Percentiles rank a stretch among this genome's conserved stretches.
Evolutionary conservation across 2,329 filamentous ascomycete species (phyloP).

Genomic region (Sporothrix pallida): DNA sequence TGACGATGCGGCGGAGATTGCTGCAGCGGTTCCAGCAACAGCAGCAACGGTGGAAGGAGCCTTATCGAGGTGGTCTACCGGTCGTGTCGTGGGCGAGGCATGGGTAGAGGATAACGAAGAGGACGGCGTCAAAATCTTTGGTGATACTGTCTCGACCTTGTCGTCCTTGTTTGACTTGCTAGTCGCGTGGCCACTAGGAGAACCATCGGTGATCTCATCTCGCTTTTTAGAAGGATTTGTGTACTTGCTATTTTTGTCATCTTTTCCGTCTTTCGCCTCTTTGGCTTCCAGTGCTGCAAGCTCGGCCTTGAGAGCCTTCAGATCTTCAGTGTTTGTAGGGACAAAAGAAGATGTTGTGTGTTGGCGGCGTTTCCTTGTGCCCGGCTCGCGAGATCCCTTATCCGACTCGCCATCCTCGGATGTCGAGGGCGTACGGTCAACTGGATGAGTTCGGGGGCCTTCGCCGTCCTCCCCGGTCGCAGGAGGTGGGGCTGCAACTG

Average conservation of each 20-base stretch:
- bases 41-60: slow-evolving; percentile 35
- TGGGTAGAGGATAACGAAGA: slow-evolving; percentile 35
- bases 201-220: not conserved
- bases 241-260: not conserved
- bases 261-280: slow-evolving; percentile 1
- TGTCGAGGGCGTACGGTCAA: slow-evolving; percentile 30
- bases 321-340: slow-evolving; percentile 58
- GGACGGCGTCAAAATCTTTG: slow-evolving; percentile 36
- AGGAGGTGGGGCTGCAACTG: not conserved
- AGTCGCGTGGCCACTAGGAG: not conserved
- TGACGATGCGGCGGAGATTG: not conserved
- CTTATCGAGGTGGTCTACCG: slow-evolving; percentile 36
- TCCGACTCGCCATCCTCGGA: slow-evolving; percentile 33
- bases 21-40: slow-evolving; percentile 37
- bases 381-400: slow-evolving; percentile 38
- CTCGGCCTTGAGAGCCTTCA: slow-evolving; percentile 46
- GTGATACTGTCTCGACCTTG: slow-evolving; percentile 33
- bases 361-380: slow-evolving; percentile 42
- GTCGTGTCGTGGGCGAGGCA: slow-evolving; percentile 43
- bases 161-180: slow-evolving; percentile 15
- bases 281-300: slow-evolving; percentile 33
- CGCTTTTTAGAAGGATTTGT: slow-evolving; percentile 9
- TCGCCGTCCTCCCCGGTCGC: not conserved
- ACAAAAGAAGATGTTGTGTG: slow-evolving; percentile 54
- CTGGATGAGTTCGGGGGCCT: not conserved